Evolutionary conservation across 805 yeast genomes (phyloP), one percentile per base, ranked within the genome.

Genomic region (Helenozyma rhizophorensis): DNA sequence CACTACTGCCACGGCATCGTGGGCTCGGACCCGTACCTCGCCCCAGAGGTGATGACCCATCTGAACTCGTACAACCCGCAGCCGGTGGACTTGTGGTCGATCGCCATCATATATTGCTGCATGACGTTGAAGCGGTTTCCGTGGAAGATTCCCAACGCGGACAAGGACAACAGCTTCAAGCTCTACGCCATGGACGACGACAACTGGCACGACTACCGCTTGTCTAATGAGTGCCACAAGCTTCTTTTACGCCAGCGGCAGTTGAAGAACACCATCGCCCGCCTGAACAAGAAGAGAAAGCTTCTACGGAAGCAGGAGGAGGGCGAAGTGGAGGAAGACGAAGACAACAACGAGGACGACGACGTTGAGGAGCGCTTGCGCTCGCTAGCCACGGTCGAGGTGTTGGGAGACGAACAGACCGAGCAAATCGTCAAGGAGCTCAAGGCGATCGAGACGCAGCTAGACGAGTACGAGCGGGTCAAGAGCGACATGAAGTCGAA

Each of bases 81-180:
- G 53, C 75, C 76, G 23, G 88, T 82, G 18, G 95, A 84, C 59
- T 72, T 84, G 21, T 84, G 95, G 95, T 83, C 93, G 5, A 67
- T 83, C 28, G 94, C 86, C 14, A 84, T 84, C 22, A 84, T 84
- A 17, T 84, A 80, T 52, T 84, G 95, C 58, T 84, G 94, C 60
- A 83, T 84, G 90, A 81, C 86, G 44, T 64, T 84, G 39, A 80
- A 83, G 58, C 72, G 89, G 51, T 84, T 84, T 53, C 95, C 95
- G 2, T 84, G 95, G 95, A 84, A 83, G 54, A 83, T 80, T 2
- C 94, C 95, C 9, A 76, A 73, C 45, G 65, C 54, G 2, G 56
- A 51, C 6, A 51, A 50, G 21, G 95, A 84, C 56, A 79, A 80
- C 42, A 80, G 87, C 47, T 84, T 77, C 56, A 73, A 71, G 44